Conservation (phyloP, 768 basidiomycete species). For the Calocybe indica region DNA sequence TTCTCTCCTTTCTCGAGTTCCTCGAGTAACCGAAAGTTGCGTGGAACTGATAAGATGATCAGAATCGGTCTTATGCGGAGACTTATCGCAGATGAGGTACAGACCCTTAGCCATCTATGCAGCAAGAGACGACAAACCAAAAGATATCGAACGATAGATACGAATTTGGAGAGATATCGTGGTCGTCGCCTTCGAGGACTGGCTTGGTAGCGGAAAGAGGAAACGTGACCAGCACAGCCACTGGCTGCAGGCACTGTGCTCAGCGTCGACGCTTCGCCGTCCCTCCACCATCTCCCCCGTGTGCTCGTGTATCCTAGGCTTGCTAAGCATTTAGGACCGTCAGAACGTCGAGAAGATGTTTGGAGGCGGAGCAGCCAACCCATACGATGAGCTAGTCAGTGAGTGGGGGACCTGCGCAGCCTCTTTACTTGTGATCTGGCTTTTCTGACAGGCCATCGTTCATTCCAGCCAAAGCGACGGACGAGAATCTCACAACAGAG, state of each 20-base stretch:
- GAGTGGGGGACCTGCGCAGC: constrained; percentile 25
- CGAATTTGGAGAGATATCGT: background rate
- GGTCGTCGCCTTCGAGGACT: background rate
- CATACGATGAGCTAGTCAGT: constrained; percentile 93
- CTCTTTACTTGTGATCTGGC: background rate
- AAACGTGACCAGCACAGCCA: background rate
- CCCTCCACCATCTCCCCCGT: background rate
- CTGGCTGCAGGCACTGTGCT: too few relatives aligned
- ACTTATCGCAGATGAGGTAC: constrained; percentile 7
- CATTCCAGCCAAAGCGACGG: constrained; percentile 83
- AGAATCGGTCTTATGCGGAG: background rate
- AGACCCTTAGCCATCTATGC: constrained; percentile 48
- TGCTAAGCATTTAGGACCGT: background rate
- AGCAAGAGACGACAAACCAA: constrained; percentile 4
- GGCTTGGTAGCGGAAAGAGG: background rate
- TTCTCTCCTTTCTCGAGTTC: constrained; percentile 99
- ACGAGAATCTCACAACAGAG: constrained; percentile 91
- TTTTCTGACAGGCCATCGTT: constrained; percentile 4
- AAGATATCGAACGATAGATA: background rate
- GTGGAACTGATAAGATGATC: constrained; percentile 57
- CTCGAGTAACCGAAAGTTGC: constrained; percentile 94
- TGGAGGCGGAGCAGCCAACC: constrained; percentile 56
- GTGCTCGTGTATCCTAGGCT: background rate
- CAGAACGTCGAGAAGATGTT: constrained; percentile 47
- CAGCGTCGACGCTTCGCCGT: too few relatives aligned